Evolutionary conservation across 139 green algal genomes (phyloP).

Genomic region (Chlorella ohadii): DNA sequence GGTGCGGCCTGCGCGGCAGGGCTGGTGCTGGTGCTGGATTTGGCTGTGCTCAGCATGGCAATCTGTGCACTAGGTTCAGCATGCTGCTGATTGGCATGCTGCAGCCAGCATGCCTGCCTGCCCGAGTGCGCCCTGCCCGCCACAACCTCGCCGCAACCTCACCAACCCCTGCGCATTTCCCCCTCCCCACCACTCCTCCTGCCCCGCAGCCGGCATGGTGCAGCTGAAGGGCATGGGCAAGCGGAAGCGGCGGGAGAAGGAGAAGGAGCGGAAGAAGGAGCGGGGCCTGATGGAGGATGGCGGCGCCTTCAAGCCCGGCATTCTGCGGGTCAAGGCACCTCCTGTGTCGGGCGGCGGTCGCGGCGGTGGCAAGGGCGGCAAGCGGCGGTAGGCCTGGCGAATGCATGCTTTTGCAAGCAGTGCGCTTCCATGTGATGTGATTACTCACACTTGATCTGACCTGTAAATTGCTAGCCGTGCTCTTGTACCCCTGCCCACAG

Average conservation of each 20-base stretch:
- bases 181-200: background rate
- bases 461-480: too few relatives aligned
- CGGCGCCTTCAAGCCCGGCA: conserved; percentile 58
- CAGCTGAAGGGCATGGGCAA: conserved; percentile 63
- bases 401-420: background rate
- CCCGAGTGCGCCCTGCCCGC: too few relatives aligned
- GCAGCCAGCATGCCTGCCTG: background rate
- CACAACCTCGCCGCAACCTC: background rate
- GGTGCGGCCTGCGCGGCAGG: too few relatives aligned
- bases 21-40: too few relatives aligned
- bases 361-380: background rate
- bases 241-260: conserved; percentile 55
- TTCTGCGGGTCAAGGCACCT: conserved; percentile 51
- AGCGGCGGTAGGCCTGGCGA: background rate
- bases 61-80: too few relatives aligned
- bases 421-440: background rate
- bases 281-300: conserved; percentile 66
- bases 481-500: too few relatives aligned
- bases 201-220: conserved; percentile 61
- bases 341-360: background rate
- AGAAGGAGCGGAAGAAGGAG: conserved; percentile 47
- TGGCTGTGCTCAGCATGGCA: too few relatives aligned
- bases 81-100: too few relatives aligned
- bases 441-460: too few relatives aligned
- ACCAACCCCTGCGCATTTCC: background rate